Percentiles rank a stretch among this genome's conserved stretches.
phyloP scores from a whole-genome alignment of 2,329 filamentous ascomycete species.

The Fusarium bactridioides region DNA sequence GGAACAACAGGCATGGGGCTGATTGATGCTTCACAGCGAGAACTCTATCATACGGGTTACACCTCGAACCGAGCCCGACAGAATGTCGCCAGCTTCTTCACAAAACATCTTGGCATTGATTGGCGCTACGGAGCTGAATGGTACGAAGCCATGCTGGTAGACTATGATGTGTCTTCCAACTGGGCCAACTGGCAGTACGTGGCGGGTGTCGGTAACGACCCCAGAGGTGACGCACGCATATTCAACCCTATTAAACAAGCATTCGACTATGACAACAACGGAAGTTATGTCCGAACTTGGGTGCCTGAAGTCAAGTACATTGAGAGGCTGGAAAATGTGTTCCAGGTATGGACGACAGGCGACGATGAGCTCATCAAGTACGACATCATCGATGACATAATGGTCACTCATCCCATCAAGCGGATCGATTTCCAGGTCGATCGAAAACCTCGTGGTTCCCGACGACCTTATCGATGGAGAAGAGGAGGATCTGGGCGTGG shows the following conservation, averaged over 20 bases:
- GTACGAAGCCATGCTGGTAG: slow-evolving; percentile 78
- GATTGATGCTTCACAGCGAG: slow-evolving; percentile 79
- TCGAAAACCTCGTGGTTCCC: slow-evolving; percentile 50
- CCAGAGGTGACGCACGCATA: slow-evolving; percentile 72
- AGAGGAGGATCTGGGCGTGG: slow-evolving; percentile 38
- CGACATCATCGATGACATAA: slow-evolving; percentile 65
- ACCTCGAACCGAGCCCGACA: slow-evolving; percentile 79
- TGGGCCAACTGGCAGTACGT: slow-evolving; percentile 89
- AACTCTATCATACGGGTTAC: slow-evolving; percentile 78
- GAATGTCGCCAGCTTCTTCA: slow-evolving; percentile 77
- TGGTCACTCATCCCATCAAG: slow-evolving; percentile 73
- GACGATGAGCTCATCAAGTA: slow-evolving; percentile 64
- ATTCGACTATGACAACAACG: slow-evolving; percentile 76
- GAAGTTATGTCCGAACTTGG: slow-evolving; percentile 77
- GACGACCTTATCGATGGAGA: slow-evolving; percentile 38
- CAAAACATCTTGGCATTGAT: slow-evolving; percentile 77
- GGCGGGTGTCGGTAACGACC: slow-evolving; percentile 81
- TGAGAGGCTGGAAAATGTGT: slow-evolving; percentile 64
- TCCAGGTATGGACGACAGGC: slow-evolving; percentile 73
- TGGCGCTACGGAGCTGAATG: slow-evolving; percentile 85
- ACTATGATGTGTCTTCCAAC: slow-evolving; percentile 79
- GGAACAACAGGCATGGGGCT: slow-evolving; percentile 79
- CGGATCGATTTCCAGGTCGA: slow-evolving; percentile 70
- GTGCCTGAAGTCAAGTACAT: slow-evolving; percentile 70
- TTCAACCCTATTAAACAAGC: slow-evolving; percentile 87